Evolutionary conservation across 106 monocot species (phyloP), one percentile per base, ranked within the genome.

Genomic region (Dendrobium catenatum): DNA sequence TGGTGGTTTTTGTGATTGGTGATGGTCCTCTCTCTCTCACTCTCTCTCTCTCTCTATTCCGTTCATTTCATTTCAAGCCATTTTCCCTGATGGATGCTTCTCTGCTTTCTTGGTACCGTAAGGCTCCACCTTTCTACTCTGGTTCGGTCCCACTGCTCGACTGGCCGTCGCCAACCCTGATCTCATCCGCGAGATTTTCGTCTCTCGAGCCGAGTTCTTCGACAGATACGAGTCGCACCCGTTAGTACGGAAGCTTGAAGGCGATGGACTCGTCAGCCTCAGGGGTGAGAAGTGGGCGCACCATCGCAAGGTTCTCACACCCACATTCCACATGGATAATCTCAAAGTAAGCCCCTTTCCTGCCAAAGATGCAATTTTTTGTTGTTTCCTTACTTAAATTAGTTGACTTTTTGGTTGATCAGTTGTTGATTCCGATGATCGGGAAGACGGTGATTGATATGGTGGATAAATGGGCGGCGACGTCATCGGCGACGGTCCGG

Each of bases 161-260:
- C 84, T 95, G 27, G 81, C 84, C 42, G 84, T 95, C 29, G 87
- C 89, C 58, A 93, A 95, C 80, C 95, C 93, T n/a, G 93, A 95
- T 58, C 91, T 95, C 59, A 93, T 95, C 79, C 87, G 89, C 1
- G 95, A 95, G 81, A 89, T 95, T 75, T 80, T 95, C 46, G 80
- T 95, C 75, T 90, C 92, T 20, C 87, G 88, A 13, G 86, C 95
- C 27, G 88, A 88, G 42, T 74, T 68, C 40, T 95, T 90, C 88
- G 95, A 95, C 73, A 89, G 91, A 43, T 93, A 95, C 88, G 95
- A 95, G 86, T 89, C 95, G 2, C 95, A 95, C 78, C 95, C 93
- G 1, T 68, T 95, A 46, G 86, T 93, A 75, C 90, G 95, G 9
- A 93, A 89, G 86, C 92, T 95, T 41, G 95, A 95, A 74, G 95